Evolutionary conservation across 1,284 basidiomycete genomes (phyloP), one percentile per base, ranked within the genome.

Genomic region (Coriolopsis trogii): DNA sequence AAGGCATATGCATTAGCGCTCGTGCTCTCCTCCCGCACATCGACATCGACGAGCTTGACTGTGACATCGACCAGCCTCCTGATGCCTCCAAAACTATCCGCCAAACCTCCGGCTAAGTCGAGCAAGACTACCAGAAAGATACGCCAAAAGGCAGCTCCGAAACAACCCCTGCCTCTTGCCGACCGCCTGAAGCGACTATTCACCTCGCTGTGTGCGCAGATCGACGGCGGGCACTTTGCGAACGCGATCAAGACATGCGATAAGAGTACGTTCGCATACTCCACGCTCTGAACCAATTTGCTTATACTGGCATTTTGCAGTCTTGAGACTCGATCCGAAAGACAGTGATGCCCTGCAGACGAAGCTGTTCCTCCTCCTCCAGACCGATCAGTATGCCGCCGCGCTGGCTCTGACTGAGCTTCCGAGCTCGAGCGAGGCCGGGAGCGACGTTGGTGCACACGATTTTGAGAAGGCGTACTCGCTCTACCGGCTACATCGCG

Each of bases 201-300:
- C 70, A 82, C 80, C 46, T 89, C 89, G 42, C 73, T 95, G 18
- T 85, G 84, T 64, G 87, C 90, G 20, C 92, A 94, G 66, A 84
- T 93, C 61, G 89, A 94, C 59, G 89, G 89, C 28, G 88, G 87
- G 3, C 85, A 91, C 70, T 87, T 89, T 66, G 72, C 75, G 50
- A 92, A 89, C 67, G 90, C 91, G 25, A 79, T 92, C 66, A 91
- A 87, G 79, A 93, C 91, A 55, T 93, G 91, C 76, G 88, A 91
- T 72, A 92, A 91, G 75, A 89, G 92, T 91, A 63, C 59, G 83
- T 79, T 7, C n/a, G 6, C 40, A 21, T 20, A 26, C 31, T 18
- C 26, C 10, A 2, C 15, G 1, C 15, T 24, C 18, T 21, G 15
- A 34, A 8, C 8, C n/a, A 6, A 18, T 6, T 16, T 23, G n/a